Base-by-base conservation (phyloP, 2,329 filamentous ascomycete species). In the Coniochaeta sp. region DNA sequence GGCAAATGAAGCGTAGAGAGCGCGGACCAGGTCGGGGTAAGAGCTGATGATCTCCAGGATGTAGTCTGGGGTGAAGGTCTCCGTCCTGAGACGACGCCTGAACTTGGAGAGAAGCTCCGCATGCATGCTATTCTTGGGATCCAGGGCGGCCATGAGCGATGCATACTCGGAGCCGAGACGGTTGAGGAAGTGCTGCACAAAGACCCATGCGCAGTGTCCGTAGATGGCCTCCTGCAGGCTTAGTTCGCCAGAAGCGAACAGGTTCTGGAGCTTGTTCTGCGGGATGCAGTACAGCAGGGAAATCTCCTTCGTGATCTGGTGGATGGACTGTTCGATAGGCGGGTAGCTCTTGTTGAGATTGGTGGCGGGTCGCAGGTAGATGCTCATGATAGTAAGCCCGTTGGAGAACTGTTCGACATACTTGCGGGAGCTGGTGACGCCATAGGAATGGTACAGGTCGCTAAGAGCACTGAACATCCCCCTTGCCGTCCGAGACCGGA, bases 401-500 rank as follows among this genome's bases (percentile, higher is more conserved):
- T 99, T 99, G 70, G 93, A 95, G 81, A 99, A 99, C 77, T 98
- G 95, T 77, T 99, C 91, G 55, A 99, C 90, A 71, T 99, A 99
- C 79, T 99, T 99, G 68, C 95, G 85, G 30, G 95, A 95, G 70
- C 91, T 96, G 2, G 95, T 99, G 63, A 98, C 84, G 50, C 95
- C 93, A 71, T 99, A 99, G 84, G 97, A 98, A 78, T 99, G 95
- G 79, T 99, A 99, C 40, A 99, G 81, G 73, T 98, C 93, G 65
- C 91, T 96, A 68, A 99, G 79, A 30, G 95, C 92, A 67, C 93
- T 96, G 83, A 99, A 99, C 69, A 99, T 81, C 64, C 95, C 95
- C 67, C 91, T 83, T 32, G 95, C 95, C 19, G 93, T 96, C 64
- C 93, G 89, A 67, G 93, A 91, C 68, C 93, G 92, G 82, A 97